Evolutionary conservation across 495 filamentous ascomycete species (phyloP), one percentile per base, ranked within the genome.

Genomic region (Neurospora sp.): DNA sequence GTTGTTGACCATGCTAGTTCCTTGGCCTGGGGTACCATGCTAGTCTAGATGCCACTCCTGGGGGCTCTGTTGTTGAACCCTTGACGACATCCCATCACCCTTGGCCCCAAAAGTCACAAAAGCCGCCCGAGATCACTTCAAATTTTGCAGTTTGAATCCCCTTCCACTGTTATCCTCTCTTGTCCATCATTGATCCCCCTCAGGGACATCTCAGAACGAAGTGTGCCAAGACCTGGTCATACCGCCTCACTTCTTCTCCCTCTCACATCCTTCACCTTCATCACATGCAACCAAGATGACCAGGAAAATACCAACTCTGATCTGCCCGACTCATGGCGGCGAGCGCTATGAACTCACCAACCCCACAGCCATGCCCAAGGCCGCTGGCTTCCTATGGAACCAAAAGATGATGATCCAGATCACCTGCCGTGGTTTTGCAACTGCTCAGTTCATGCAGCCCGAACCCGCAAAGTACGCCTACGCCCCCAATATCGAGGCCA

Each of bases 341-440:
- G 80, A 84, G 66, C 87, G 86, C 75, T 88, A 87, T 79, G 87
- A 88, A 79, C 81, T 88, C 71, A 80, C 82, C 39, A 87, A 82
- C 74, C 82, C 87, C n/a, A 87, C 85, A 66, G 86, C 83, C 69
- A 77, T 88, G 82, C 87, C 87, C 74, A 88, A 87, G 79, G 85
- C 86, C 12, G 86, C 80, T 16, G 86, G 83, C 71, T 88, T 88
- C 76, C 80, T 88, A n/a, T 88, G 87, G 87, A 88, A 88, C 76
- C 85, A 87, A 79, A 84, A 83, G 79, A 88, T 88, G 87, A 88
- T 88, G 87, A 87, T 88, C 69, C 86, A 87, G 73, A 81, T 86
- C 69, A 88, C 86, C 71, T 88, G 87, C 74, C 85, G 87, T 39
- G 87, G 87, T 39, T 88, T 86, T 77, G 85, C 87, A 38, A 87